A percentile compares a stretch with the other conserved stretches of the same genome.
Conservation (phyloP, 2,329 filamentous ascomycete species). For the Penicillium sp. region DNA sequence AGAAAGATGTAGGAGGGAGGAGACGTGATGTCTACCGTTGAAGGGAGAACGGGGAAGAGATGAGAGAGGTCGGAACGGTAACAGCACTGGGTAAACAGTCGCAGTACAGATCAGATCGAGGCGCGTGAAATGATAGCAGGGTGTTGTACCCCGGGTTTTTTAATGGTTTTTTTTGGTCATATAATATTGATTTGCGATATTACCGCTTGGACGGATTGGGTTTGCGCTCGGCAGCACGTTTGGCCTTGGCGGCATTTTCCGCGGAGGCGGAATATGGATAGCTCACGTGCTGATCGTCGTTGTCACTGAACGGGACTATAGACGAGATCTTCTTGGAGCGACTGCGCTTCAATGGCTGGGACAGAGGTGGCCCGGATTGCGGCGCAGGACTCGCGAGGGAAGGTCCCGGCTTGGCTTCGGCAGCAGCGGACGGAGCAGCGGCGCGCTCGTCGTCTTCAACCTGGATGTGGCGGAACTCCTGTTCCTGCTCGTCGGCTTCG, state of each 20-base stretch:
- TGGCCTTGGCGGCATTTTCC: conserved; percentile 29
- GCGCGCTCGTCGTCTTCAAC: conserved; percentile 47
- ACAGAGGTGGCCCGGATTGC: conserved; percentile 26
- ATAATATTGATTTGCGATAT: neutral
- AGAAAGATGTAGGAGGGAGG: neutral
- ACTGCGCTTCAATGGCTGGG: conserved; percentile 32
- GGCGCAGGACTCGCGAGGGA: conserved; percentile 30
- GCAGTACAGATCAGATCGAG: neutral
- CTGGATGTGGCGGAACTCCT: conserved; percentile 45
- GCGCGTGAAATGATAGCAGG: neutral
- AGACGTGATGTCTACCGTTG: neutral
- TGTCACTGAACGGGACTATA: conserved; percentile 26
- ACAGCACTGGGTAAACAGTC: neutral
- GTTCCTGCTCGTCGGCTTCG: conserved; percentile 55
- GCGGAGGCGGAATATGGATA: conserved; percentile 38
- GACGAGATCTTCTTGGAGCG: conserved; percentile 33
- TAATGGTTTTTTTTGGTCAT: neutral
- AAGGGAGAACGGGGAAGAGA: neutral
- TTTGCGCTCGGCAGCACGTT: conserved; percentile 29
- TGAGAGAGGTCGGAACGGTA: neutral
- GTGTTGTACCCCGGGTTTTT: neutral
- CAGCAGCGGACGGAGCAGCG: conserved; percentile 31
- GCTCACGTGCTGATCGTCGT: conserved; percentile 37
- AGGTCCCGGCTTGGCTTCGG: conserved; percentile 36
- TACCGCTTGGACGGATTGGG: conserved; percentile 15